phyloP scores from a whole-genome alignment of 495 filamentous ascomycete genomes.

The Amniculicola lignicola region DNA sequence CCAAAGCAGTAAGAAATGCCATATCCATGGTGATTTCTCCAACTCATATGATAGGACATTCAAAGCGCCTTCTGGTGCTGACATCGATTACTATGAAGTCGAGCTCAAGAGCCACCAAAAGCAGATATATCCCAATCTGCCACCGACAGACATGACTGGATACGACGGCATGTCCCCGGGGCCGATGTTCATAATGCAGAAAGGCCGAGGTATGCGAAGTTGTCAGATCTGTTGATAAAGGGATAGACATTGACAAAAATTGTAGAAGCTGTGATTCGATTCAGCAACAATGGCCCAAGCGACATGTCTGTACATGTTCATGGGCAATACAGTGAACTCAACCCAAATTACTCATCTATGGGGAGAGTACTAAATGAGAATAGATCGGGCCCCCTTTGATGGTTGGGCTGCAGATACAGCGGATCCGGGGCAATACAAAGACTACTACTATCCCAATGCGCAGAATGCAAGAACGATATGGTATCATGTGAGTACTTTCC shows the following conservation, averaged over 20 bases:
- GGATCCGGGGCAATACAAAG: constrained; percentile 48
- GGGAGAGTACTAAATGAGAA: too few species aligned
- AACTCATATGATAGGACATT: neutral
- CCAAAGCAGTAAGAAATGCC: too few species aligned
- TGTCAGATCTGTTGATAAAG: neutral
- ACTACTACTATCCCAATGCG: constrained; percentile 55
- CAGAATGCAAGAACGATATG: constrained; percentile 49
- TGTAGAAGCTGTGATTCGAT: constrained; percentile 47
- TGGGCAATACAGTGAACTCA: constrained; percentile 44
- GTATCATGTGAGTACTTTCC: constrained; percentile 55
- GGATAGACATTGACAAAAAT: neutral
- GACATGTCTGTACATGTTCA: constrained; percentile 47
- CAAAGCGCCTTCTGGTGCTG: constrained; percentile 1
- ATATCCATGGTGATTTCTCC: constrained; percentile 38
- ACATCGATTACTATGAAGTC: constrained; percentile 47
- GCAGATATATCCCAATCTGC: constrained; percentile 47
- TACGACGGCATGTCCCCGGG: constrained; percentile 52
- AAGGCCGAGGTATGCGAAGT: constrained; percentile 37
- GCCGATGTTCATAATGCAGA: constrained; percentile 45
- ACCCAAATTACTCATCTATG: neutral
- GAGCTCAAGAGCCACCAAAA: constrained; percentile 45
- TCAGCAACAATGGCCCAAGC: constrained; percentile 45
- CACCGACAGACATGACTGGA: constrained; percentile 43
- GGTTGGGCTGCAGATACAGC: constrained; percentile 54
- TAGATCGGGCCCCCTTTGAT: constrained; percentile 40